Evolutionary conservation across 2,329 filamentous ascomycete genomes (phyloP).

Genomic region (Monilinia fructigena): DNA sequence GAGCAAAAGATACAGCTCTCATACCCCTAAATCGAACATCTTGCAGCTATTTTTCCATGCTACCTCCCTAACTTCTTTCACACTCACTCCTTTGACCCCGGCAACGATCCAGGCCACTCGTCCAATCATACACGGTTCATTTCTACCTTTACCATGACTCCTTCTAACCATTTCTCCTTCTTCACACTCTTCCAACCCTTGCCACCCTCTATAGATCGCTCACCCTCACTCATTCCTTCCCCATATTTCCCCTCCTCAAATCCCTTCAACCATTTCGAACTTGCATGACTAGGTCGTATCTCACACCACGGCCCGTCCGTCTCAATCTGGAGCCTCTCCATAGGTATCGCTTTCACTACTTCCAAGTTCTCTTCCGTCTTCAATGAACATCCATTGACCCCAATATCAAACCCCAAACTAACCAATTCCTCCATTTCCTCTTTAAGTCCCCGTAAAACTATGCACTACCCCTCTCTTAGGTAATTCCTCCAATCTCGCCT

Average conservation of each 20-base stretch:
- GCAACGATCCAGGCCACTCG: constrained; percentile 88
- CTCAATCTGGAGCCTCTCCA: constrained; percentile 86
- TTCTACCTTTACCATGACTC: constrained; percentile 88
- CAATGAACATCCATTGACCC: constrained; percentile 95
- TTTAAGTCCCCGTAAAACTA: constrained; percentile 82
- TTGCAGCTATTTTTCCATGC: constrained; percentile 78
- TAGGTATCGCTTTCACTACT: constrained; percentile 75
- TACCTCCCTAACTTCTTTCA: constrained; percentile 83
- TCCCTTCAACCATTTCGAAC: constrained; percentile 42
- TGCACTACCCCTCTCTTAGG: constrained; percentile 83
- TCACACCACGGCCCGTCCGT: constrained; percentile 99
- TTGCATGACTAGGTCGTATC: constrained; percentile 84
- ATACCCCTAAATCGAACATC: constrained; percentile 71
- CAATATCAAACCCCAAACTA: constrained; percentile 79
- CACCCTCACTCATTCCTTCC: constrained; percentile 27
- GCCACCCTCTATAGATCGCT: constrained; percentile 32
- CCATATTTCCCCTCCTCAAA: constrained; percentile 31
- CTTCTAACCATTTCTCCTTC: constrained; percentile 91
- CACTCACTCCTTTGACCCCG: constrained; percentile 72
- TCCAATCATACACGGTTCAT: constrained; percentile 86
- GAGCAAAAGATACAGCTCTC: background rate
- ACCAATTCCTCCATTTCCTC: constrained; percentile 83
- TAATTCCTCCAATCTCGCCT: constrained; percentile 61
- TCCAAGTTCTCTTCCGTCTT: constrained; percentile 90
- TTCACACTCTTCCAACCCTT: constrained; percentile 76